These are phyloP conservation scores for Colletotrichum sp. DNA, from an alignment of 2,329 filamentous ascomycete species.

Conservation along the genomic window DNA sequence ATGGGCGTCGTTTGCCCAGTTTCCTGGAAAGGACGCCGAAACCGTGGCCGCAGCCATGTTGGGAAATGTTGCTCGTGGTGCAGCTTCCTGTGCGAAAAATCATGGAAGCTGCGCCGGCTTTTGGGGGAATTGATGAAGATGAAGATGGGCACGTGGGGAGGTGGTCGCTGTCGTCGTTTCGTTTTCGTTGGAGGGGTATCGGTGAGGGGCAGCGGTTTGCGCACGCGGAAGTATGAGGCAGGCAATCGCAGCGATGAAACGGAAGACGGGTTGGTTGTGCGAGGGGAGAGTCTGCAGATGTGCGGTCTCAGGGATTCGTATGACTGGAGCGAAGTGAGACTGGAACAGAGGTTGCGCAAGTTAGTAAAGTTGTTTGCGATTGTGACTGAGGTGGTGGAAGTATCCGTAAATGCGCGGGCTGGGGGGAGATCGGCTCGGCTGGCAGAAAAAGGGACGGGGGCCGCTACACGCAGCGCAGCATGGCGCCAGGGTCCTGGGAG, in stretches of 20 bases:
- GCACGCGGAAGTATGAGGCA: background rate
- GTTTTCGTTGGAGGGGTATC: background rate
- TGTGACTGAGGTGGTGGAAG: background rate
- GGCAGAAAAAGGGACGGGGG: conserved; percentile 2
- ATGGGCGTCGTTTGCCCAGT: conserved; percentile 46
- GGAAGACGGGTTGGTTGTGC: background rate
- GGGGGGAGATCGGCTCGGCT: background rate
- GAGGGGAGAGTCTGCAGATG: background rate
- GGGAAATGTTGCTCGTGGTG: conserved; percentile 50
- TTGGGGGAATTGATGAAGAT: background rate
- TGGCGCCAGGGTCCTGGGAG: conserved; percentile 5
- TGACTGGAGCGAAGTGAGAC: background rate
- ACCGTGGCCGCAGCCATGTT: conserved; percentile 61
- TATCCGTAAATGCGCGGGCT: conserved; percentile 13
- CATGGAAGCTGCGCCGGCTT: conserved; percentile 52
- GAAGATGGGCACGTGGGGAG: background rate
- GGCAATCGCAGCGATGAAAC: background rate
- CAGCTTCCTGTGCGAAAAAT: conserved; percentile 48
- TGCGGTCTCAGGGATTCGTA: background rate
- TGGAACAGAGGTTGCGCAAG: conserved; percentile 3
- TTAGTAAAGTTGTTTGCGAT: background rate
- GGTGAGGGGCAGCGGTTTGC: background rate
- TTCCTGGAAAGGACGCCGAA: conserved; percentile 43
- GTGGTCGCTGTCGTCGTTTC: conserved; percentile 10
- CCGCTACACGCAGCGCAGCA: background rate